Base-by-base conservation (phyloP, 495 filamentous ascomycete species). In the Eremomyces bilateralis region DNA sequence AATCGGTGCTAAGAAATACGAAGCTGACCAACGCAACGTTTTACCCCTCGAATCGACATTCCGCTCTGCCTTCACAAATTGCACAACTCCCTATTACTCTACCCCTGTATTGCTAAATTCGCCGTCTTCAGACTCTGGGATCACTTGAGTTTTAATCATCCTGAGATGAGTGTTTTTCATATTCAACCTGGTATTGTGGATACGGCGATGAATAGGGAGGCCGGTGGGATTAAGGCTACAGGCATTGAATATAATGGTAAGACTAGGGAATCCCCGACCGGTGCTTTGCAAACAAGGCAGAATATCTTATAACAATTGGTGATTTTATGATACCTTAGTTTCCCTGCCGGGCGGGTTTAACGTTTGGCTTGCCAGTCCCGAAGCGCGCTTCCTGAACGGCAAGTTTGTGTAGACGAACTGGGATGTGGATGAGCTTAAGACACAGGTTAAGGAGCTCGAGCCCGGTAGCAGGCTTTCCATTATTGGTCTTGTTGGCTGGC, bases 391-490 rank as follows among this genome's bases (percentile, higher is more conserved):
- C 42, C 40, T 69, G 6, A 59, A 61, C 21, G 65, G 65, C 4
- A 58, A 57, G 25, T 59, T 62, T 28, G 44, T 63, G 5, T 61
- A 53, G 43, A 53, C 53, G 1, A 48, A 51, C 19, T 71, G 67
- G 67, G 68, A 71, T 40, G 53, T 71, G 0, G 54, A 65, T 3
- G 64, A 69, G 51, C 25, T 69, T 33, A 44, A 44, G 33, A 43
- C 12, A 3, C 43, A 42, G 35, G 47, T 40, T 17, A 46, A 56
- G 8, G 51, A 63, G 46, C 60, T 67, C 42, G 42, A 48, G 32
- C 37, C 8, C 19, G 38, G 41, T 12, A 21, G 10, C 2, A 13
- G 38, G n/a, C 28, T 40, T 4, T 29, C 20, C 29, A n/a, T n/a
- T n/a, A 31, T 43, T 24, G 29, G 20, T 21, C 36, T 43, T 13